Evolutionary conservation across 2,329 filamentous ascomycete species (phyloP).

Genomic region (Cadophora sp.): DNA sequence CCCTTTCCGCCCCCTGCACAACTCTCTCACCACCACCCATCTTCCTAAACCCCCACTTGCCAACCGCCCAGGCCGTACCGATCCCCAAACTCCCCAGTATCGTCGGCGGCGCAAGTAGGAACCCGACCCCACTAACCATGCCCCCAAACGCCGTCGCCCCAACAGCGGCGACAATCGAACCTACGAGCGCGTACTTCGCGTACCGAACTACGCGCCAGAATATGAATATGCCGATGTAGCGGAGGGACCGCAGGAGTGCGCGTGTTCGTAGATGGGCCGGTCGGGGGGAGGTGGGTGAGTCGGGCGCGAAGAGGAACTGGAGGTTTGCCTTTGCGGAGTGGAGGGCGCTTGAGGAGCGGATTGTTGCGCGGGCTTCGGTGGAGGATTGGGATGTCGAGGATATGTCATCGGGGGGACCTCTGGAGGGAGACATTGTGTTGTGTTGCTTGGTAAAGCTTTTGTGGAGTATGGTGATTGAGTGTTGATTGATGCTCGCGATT

Average conservation of each 20-base stretch:
- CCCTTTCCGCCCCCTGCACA: conserved; percentile 31
- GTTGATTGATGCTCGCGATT: background rate
- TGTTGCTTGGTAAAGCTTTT: background rate
- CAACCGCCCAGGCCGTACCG: conserved; percentile 41
- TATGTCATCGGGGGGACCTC: conserved; percentile 23
- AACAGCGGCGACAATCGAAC: conserved; percentile 41
- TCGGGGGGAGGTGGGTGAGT: conserved; percentile 35
- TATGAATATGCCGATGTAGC: conserved; percentile 42
- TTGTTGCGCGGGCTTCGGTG: conserved; percentile 40
- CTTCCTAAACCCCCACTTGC: conserved; percentile 45
- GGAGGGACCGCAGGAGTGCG: conserved; percentile 42
- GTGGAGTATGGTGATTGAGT: background rate
- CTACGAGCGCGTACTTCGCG: conserved; percentile 44
- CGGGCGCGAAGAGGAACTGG: conserved; percentile 41
- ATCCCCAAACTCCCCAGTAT: conserved; percentile 40
- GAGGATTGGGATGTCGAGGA: conserved; percentile 28
- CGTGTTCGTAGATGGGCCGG: conserved; percentile 43
- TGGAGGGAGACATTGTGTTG: conserved; percentile 32
- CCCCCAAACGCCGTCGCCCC: conserved; percentile 43
- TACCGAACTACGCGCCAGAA: conserved; percentile 46
- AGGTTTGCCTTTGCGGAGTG: conserved; percentile 40
- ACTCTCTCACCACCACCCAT: conserved; percentile 38
- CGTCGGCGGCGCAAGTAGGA: conserved; percentile 43
- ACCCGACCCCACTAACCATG: conserved; percentile 40
- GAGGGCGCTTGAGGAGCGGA: conserved; percentile 41